Evolutionary conservation across 768 basidiomycete genomes (phyloP).

Genomic region (Panaeolus cyanescens): DNA sequence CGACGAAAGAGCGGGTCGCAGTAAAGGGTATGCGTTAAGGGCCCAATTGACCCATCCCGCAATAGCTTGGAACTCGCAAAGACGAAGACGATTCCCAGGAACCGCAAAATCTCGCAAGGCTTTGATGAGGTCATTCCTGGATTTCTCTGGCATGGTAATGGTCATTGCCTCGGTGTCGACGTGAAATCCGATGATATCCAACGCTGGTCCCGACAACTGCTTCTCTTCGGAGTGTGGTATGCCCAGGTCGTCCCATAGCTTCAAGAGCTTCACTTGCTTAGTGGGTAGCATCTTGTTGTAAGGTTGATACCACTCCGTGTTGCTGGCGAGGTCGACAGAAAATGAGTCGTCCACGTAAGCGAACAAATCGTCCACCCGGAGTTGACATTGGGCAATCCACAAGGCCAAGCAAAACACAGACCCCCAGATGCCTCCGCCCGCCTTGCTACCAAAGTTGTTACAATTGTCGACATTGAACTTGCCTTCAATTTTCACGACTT

Average conservation of each 20-base stretch:
- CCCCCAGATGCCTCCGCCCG: constrained; percentile 23
- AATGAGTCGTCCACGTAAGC: constrained; percentile 38
- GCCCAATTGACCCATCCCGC: constrained; percentile 42
- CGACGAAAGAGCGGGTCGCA: constrained; percentile 30
- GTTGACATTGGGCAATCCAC: constrained; percentile 34
- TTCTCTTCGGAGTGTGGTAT: constrained; percentile 41
- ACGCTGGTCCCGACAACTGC: constrained; percentile 30
- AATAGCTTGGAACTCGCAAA: constrained; percentile 21
- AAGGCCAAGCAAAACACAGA: constrained; percentile 25
- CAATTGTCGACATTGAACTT: constrained; percentile 29
- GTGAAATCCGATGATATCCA: constrained; percentile 40
- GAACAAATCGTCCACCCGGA: constrained; percentile 17
- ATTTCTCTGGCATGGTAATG: constrained; percentile 22
- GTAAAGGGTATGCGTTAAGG: constrained; percentile 38
- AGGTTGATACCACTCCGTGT: constrained; percentile 26
- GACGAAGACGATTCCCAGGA: background rate
- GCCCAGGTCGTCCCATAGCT: constrained; percentile 39
- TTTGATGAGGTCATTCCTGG: background rate
- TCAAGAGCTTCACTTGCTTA: constrained; percentile 32
- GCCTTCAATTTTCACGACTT: constrained; percentile 32
- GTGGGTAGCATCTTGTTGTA: constrained; percentile 27
- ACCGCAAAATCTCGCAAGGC: background rate
- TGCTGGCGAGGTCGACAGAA: constrained; percentile 14
- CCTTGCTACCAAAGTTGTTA: constrained; percentile 33
- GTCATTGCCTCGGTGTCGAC: constrained; percentile 34